phyloP scores from a whole-genome alignment of 768 basidiomycete species.

The Ephemerocybe angulata region DNA sequence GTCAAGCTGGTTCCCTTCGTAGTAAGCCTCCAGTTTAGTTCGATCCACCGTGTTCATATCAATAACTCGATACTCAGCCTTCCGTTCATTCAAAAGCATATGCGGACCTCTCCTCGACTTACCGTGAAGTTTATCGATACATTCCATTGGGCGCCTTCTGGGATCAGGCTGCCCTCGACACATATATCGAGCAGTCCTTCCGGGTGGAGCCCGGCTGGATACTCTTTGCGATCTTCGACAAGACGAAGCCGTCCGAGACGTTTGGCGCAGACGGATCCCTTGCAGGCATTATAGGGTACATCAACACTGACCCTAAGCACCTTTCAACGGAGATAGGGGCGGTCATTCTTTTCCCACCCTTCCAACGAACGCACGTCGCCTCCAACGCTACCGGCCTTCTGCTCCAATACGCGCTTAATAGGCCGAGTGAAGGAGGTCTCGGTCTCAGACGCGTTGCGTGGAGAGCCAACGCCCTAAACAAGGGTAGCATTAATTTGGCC shows the following conservation, averaged over 20 bases:
- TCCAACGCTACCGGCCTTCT: constrained; percentile 50
- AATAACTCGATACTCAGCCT: not conserved
- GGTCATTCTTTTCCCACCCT: constrained; percentile 50
- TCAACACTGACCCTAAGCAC: constrained; percentile 39
- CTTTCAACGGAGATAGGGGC: constrained; percentile 53
- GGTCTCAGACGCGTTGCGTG: constrained; percentile 62
- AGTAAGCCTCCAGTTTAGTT: constrained; percentile 28
- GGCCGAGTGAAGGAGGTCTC: constrained; percentile 31
- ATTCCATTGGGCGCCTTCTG: not conserved
- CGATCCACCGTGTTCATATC: not conserved
- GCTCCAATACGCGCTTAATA: constrained; percentile 44
- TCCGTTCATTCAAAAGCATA: not conserved
- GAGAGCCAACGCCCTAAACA: constrained; percentile 50
- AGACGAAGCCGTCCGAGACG: constrained; percentile 25
- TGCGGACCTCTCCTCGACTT: not conserved
- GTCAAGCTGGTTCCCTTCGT: constrained; percentile 50
- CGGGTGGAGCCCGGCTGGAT: constrained; percentile 31
- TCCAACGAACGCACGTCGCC: constrained; percentile 62
- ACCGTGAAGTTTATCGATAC: not conserved
- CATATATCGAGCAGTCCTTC: not conserved
- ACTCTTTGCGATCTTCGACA: constrained; percentile 54
- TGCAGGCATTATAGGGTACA: constrained; percentile 52
- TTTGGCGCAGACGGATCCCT: constrained; percentile 23
- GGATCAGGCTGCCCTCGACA: not conserved
- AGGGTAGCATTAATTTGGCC: constrained; percentile 45